Evolutionary conservation across 768 basidiomycete species (phyloP).

Genomic region (Sarcodon sp.): DNA sequence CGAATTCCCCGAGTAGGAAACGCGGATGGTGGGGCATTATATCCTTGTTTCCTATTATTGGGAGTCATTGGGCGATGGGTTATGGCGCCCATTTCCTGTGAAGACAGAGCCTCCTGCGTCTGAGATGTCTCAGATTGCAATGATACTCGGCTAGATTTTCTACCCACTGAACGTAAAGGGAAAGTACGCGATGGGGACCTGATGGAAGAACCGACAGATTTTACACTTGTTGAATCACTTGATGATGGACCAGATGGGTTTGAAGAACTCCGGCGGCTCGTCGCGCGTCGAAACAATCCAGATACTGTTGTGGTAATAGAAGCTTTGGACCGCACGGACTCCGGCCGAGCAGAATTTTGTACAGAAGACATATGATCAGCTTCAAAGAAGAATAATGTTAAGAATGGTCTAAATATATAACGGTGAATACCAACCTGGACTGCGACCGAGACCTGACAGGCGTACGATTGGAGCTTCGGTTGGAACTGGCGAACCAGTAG

Average conservation of each 20-base stretch:
- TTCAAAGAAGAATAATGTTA: slow-evolving; percentile 2
- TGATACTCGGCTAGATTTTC: slow-evolving; percentile 37
- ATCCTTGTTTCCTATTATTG: neutral
- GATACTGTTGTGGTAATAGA: slow-evolving; percentile 21
- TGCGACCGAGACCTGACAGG: slow-evolving; percentile 16
- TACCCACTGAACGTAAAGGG: slow-evolving; percentile 24
- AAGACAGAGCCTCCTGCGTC: slow-evolving; percentile 22
- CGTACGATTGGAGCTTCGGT: slow-evolving; percentile 54
- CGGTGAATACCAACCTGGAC: slow-evolving; percentile 5
- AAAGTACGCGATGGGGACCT: slow-evolving; percentile 9
- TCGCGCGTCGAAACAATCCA: slow-evolving; percentile 19
- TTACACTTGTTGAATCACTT: slow-evolving; percentile 18
- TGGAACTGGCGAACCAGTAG: slow-evolving; percentile 43
- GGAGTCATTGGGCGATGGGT: slow-evolving; percentile 13
- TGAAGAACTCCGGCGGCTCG: slow-evolving; percentile 15
- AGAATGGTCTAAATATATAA: slow-evolving; percentile 1
- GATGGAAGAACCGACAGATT: slow-evolving; percentile 8
- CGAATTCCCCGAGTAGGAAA: slow-evolving; percentile 6
- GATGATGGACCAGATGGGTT: slow-evolving; percentile 10
- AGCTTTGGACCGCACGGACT: slow-evolving; percentile 20
- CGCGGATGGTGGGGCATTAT: slow-evolving; percentile 8
- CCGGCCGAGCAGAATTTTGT: slow-evolving; percentile 9
- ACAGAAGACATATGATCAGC: slow-evolving; percentile 1
- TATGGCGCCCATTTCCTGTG: slow-evolving; percentile 7
- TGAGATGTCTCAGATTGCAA: slow-evolving; percentile 30